Conservation (phyloP, 2,329 filamentous ascomycete species). For the Colletotrichum limetticola region DNA sequence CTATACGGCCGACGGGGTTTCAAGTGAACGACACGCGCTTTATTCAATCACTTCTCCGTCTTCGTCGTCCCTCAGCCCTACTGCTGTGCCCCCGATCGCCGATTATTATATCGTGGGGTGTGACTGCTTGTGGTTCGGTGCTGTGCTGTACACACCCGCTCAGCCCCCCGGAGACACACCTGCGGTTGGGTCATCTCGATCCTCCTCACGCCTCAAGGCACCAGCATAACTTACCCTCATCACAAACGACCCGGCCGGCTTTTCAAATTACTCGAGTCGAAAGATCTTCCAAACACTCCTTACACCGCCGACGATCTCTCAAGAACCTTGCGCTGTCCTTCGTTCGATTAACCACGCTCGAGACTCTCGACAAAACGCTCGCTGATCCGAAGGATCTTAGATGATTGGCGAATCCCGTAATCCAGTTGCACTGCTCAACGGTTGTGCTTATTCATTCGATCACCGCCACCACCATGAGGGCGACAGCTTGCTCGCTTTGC, state of each 20-base stretch:
- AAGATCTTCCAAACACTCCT: neutral
- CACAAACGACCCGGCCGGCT: slow-evolving; percentile 3
- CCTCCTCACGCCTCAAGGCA: slow-evolving; percentile 16
- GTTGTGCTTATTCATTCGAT: neutral
- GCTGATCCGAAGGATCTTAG: slow-evolving; percentile 2
- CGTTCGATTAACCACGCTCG: neutral
- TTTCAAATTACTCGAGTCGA: neutral
- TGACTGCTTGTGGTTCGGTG: slow-evolving; percentile 26
- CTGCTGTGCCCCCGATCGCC: slow-evolving; percentile 25
- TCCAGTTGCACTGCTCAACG: neutral
- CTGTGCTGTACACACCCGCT: slow-evolving; percentile 29
- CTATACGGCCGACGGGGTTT: neutral
- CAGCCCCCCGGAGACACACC: slow-evolving; percentile 28
- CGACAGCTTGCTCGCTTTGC: slow-evolving; percentile 16
- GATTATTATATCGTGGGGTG: slow-evolving; percentile 20
- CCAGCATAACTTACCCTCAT: slow-evolving; percentile 25
- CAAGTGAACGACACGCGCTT: neutral
- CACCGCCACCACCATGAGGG: slow-evolving; percentile 13
- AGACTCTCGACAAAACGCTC: neutral
- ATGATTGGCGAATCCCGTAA: slow-evolving; percentile 10
- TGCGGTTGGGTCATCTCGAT: slow-evolving; percentile 28
- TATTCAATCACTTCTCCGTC: neutral
- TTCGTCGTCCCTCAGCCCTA: slow-evolving; percentile 22
- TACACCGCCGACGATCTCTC: neutral
- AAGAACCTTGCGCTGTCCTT: neutral